These are phyloP conservation scores for Epichloe uncinata DNA, from an alignment of 2,329 filamentous ascomycete genomes.

Conservation along the genomic window DNA sequence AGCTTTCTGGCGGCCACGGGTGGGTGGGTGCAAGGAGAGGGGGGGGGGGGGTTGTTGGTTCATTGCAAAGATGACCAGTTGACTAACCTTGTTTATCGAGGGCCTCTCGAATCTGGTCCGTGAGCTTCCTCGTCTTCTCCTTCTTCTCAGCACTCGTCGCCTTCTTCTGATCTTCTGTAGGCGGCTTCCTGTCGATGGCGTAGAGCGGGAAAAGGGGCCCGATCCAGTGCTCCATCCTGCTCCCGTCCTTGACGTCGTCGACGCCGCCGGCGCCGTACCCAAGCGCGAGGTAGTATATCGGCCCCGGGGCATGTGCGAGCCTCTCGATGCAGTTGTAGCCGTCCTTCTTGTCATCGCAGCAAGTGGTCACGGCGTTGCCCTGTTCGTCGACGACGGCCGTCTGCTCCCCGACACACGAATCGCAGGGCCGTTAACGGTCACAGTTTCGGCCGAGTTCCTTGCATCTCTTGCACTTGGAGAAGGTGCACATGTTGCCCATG, in stretches of 20 bases:
- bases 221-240: conserved; percentile 14
- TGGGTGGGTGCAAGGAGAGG: too few relatives aligned
- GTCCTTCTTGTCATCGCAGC: conserved; percentile 1
- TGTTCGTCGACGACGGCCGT: neutral
- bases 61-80: neutral
- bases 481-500: conserved; percentile 16
- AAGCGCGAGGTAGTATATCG: conserved; percentile 22
- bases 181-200: conserved; percentile 5
- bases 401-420: conserved; percentile 16
- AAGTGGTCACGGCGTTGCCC: neutral
- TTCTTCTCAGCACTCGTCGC: neutral
- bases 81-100: neutral
- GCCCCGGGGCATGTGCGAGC: conserved; percentile 8
- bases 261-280: conserved; percentile 18
- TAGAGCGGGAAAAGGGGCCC: conserved; percentile 10
- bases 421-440: conserved; percentile 25
- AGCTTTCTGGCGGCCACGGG: too few relatives aligned
- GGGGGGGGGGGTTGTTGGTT: too few relatives aligned
- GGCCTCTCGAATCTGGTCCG: neutral
- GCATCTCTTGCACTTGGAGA: conserved; percentile 15
- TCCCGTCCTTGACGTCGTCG: conserved; percentile 13
- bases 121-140: neutral
- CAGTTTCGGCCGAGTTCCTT: conserved; percentile 13
- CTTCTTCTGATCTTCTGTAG: neutral
- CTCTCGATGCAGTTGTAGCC: conserved; percentile 9